Percentiles rank a stretch among this genome's conserved stretches.
These are phyloP conservation scores for Onygena corvina DNA, from an alignment of 2,329 filamentous ascomycete species.

Conservation along the genomic window DNA sequence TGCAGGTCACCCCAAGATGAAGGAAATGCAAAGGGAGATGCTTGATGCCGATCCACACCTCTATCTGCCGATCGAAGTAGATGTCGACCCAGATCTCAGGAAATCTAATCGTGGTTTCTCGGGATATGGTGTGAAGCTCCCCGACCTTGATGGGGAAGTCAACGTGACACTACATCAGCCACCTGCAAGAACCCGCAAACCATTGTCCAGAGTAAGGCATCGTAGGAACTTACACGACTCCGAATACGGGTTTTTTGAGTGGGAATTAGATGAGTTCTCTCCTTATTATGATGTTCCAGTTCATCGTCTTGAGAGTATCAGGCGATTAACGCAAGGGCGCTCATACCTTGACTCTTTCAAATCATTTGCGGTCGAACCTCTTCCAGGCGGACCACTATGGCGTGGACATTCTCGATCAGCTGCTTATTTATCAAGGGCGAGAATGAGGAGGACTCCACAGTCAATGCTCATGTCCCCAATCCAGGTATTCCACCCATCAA, in stretches of 20 bases:
- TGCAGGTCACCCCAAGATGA: constrained; percentile 36
- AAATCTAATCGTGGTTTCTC: constrained; percentile 17
- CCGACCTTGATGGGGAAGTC: constrained; percentile 24
- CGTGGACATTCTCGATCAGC: neutral
- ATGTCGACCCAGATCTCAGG: constrained; percentile 27
- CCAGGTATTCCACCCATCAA: constrained; percentile 30
- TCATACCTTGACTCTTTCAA: constrained; percentile 12
- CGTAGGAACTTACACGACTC: neutral
- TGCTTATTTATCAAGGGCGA: constrained; percentile 16
- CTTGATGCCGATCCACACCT: constrained; percentile 33
- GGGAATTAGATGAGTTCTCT: neutral
- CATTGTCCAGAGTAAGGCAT: constrained; percentile 8
- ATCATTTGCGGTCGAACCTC: neutral
- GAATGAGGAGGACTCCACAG: constrained; percentile 14
- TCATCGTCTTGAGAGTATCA: constrained; percentile 9
- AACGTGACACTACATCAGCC: constrained; percentile 29
- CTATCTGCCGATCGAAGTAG: constrained; percentile 36
- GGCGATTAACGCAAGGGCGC: neutral
- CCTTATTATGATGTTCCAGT: neutral
- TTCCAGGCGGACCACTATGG: neutral
- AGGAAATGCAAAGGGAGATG: constrained; percentile 40
- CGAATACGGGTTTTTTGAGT: neutral
- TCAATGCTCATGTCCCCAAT: constrained; percentile 29
- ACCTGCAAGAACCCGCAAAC: constrained; percentile 22
- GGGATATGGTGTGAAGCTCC: constrained; percentile 17